Evolutionary conservation across 2,329 filamentous ascomycete genomes (phyloP).

Genomic region (Aspergillus fijiensis): DNA sequence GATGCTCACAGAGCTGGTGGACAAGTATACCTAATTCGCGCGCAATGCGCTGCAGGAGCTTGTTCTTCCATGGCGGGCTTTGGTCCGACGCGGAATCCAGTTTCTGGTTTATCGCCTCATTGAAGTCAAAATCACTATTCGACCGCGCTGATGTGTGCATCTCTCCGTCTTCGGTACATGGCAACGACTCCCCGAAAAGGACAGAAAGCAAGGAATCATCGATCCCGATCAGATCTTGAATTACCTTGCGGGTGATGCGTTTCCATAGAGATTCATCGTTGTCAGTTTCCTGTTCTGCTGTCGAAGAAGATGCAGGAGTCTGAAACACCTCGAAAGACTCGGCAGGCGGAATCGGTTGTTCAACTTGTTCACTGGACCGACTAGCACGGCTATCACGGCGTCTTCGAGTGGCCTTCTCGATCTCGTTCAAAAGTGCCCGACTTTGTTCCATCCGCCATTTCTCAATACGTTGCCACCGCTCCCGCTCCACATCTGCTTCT

Average conservation of each 20-base stretch:
- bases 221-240: conserved; percentile 85
- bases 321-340: conserved; percentile 53
- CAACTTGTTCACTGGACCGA: conserved; percentile 17
- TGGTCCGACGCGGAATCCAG: conserved; percentile 26
- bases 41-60: conserved; percentile 79
- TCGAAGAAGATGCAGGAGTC: conserved; percentile 46
- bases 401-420: conserved; percentile 78
- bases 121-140: conserved; percentile 38
- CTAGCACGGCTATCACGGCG: conserved; percentile 47
- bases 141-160: conserved; percentile 16
- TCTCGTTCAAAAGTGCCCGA: conserved; percentile 78
- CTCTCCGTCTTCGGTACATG: conserved; percentile 41
- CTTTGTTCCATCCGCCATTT: conserved; percentile 91
- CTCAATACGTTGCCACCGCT: conserved; percentile 82
- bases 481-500: conserved; percentile 62
- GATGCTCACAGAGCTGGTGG: conserved; percentile 78
- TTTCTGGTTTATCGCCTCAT: conserved; percentile 34
- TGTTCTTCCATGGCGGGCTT: conserved; percentile 54
- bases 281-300: conserved; percentile 39
- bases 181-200: conserved; percentile 78
- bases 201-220: conserved; percentile 82
- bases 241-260: conserved; percentile 78
- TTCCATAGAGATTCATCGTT: conserved; percentile 72
- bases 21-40: conserved; percentile 82
- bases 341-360: conserved; percentile 19